phyloP scores from a whole-genome alignment of 345 rosid species.

The Acer saccharum region DNA sequence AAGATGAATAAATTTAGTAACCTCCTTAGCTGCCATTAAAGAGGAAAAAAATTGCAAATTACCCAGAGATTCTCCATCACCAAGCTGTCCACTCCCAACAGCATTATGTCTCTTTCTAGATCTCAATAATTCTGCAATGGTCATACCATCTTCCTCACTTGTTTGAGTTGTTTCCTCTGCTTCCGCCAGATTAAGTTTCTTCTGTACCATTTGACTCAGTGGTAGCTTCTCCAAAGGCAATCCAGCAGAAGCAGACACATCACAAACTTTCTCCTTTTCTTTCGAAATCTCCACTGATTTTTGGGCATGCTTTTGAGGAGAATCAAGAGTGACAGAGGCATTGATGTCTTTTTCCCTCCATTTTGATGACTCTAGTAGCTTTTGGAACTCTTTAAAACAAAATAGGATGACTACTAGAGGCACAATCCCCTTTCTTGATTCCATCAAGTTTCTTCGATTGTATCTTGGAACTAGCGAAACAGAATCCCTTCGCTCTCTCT shows the following conservation, averaged over 20 bases:
- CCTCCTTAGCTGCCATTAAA: neutral
- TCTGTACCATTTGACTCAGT: neutral
- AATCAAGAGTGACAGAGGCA: too few relatives aligned
- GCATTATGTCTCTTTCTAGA: too few relatives aligned
- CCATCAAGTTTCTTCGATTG: neutral
- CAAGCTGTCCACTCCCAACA: too few relatives aligned
- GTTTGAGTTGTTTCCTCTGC: neutral
- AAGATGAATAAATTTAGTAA: neutral
- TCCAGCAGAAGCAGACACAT: conserved; percentile 2
- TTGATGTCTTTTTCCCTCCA: too few relatives aligned
- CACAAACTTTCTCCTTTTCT: neutral
- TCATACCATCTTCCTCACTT: neutral
- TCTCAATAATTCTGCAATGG: too few relatives aligned
- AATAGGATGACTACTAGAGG: neutral
- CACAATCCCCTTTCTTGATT: neutral
- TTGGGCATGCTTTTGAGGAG: neutral
- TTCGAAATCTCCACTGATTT: neutral
- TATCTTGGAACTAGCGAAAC: too few relatives aligned
- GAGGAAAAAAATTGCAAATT: too few relatives aligned
- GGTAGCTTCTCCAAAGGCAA: conserved; percentile 4
- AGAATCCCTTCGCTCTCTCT: neutral
- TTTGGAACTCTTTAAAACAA: neutral
- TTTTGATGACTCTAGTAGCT: too few relatives aligned
- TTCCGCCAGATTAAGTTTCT: neutral
- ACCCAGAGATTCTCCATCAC: too few relatives aligned